phyloP scores from a whole-genome alignment of 441 rosid species.

The Mallotus japonicus region DNA sequence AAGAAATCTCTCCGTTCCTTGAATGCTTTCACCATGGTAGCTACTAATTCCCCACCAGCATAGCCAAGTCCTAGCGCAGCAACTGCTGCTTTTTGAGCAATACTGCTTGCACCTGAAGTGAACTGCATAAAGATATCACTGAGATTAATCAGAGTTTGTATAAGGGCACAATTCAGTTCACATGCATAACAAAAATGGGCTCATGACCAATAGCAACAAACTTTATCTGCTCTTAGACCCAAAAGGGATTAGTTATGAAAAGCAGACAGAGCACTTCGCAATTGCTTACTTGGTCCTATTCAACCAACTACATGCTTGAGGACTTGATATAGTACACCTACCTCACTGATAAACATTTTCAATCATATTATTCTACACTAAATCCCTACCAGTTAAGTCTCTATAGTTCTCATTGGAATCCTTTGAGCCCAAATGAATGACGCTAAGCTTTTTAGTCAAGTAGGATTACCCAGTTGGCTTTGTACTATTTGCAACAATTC shows the following conservation, averaged over 20 bases:
- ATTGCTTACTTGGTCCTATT: neutral
- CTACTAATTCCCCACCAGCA: slow-evolving; percentile 87
- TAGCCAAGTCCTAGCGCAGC: slow-evolving; percentile 91
- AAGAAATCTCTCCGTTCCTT: slow-evolving; percentile 89
- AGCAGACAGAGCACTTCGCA: neutral
- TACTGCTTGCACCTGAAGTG: slow-evolving; percentile 90
- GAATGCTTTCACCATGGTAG: slow-evolving; percentile 83
- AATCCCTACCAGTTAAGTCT: neutral
- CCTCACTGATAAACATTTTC: neutral
- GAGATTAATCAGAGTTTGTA: slow-evolving; percentile 19
- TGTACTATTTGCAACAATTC: neutral
- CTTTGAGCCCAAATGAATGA: neutral
- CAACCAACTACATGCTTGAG: neutral
- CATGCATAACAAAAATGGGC: neutral
- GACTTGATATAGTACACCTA: neutral
- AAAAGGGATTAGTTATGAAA: neutral
- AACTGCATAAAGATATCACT: slow-evolving; percentile 32
- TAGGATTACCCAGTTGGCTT: neutral
- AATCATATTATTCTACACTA: neutral
- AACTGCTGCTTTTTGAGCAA: slow-evolving; percentile 85
- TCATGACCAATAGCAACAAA: neutral
- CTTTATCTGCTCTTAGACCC: neutral
- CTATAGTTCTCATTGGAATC: neutral
- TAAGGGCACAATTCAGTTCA: neutral
- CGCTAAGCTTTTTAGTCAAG: neutral